Percentiles rank a stretch among this genome's conserved stretches.
Evolutionary conservation across 805 yeast genomes (phyloP).

Genomic region (Ogataea trehalophila): DNA sequence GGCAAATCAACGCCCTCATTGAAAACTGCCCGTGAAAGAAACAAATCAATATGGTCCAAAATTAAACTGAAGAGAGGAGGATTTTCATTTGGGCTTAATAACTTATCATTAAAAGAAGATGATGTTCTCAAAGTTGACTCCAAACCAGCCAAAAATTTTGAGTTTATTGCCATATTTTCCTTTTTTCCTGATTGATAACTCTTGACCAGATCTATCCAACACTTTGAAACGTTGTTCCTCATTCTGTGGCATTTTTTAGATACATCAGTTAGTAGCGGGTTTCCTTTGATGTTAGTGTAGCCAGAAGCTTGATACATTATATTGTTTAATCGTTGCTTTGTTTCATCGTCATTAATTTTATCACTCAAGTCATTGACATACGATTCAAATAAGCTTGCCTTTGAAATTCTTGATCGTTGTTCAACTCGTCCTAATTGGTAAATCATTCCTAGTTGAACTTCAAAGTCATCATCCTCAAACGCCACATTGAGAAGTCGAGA

Average conservation of each 20-base stretch:
- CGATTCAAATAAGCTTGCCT: conserved; percentile 24
- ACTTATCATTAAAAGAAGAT: conserved; percentile 36
- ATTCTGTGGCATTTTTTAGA: conserved; percentile 16
- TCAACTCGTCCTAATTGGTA: conserved; percentile 55
- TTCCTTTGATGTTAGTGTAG: neutral
- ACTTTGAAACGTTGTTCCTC: conserved; percentile 34
- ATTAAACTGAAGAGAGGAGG: conserved; percentile 49
- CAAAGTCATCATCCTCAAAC: conserved; percentile 64
- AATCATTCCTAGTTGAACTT: conserved; percentile 52
- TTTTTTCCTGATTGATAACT: conserved; percentile 39
- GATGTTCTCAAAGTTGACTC: conserved; percentile 33
- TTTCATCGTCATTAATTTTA: neutral
- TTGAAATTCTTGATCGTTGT: conserved; percentile 45
- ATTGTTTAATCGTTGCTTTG: neutral
- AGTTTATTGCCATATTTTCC: conserved; percentile 36
- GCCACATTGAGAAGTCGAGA: conserved; percentile 40
- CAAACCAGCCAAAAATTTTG: conserved; percentile 38
- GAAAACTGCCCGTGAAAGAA: conserved; percentile 42
- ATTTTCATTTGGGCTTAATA: conserved; percentile 40
- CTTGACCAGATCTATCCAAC: conserved; percentile 67
- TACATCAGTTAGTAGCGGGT: conserved; percentile 5
- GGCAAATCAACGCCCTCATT: conserved; percentile 44
- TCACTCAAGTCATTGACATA: neutral
- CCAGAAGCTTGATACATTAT: neutral
- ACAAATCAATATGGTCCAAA: conserved; percentile 43